Percentiles rank a stretch among this genome's conserved stretches.
These are phyloP conservation scores for Dactylis glomerata DNA, from an alignment of 176 grass and related monocot genomes.

Conservation along the genomic window DNA sequence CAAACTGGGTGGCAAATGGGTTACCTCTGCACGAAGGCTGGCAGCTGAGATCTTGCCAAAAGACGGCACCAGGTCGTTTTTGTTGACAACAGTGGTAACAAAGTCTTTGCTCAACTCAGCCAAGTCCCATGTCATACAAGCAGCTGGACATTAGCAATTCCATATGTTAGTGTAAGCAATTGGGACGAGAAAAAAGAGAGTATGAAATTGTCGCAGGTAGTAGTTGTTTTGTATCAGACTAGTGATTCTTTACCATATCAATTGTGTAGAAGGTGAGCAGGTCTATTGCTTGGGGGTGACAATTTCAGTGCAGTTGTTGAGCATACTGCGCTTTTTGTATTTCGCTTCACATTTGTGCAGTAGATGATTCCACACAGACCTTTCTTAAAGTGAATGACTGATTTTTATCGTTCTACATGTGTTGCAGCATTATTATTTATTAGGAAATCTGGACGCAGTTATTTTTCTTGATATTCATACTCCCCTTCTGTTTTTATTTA, in stretches of 20 bases:
- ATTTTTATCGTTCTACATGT: background rate
- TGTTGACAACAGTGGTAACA: constrained; percentile 54
- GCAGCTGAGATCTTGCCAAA: constrained; percentile 41
- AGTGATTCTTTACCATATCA: background rate
- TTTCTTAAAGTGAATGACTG: background rate
- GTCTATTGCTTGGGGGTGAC: background rate
- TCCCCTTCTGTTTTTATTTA: no score
- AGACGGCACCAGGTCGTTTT: constrained; percentile 49
- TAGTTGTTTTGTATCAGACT: background rate
- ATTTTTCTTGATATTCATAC: background rate
- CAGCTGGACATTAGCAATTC: constrained; percentile 39
- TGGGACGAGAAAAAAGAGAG: background rate
- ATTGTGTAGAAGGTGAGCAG: background rate
- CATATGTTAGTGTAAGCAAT: constrained; percentile 21
- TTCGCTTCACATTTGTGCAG: background rate
- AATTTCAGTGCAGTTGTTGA: background rate
- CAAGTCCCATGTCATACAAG: constrained; percentile 75
- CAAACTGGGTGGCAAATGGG: background rate
- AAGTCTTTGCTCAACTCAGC: constrained; percentile 55
- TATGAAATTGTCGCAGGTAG: background rate
- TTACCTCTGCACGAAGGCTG: constrained; percentile 43
- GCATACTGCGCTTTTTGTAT: background rate
- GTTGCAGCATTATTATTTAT: background rate
- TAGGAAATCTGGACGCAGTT: background rate
- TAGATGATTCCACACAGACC: background rate